Evolutionary conservation across 2,329 filamentous ascomycete species (phyloP).

Genomic region (Diplodia mutila): DNA sequence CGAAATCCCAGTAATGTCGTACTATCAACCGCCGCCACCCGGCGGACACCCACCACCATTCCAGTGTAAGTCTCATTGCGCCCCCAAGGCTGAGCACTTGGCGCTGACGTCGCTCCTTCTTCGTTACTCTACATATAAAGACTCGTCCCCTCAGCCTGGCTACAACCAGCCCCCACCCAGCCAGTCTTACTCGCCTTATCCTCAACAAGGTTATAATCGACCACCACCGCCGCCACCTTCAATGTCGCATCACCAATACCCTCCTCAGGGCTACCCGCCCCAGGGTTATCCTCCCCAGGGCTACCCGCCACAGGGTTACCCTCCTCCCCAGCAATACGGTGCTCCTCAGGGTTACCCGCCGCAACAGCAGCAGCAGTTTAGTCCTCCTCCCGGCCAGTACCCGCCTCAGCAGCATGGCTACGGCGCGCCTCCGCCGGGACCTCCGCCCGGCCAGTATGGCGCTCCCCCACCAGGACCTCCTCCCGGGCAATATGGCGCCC

Average conservation of each 20-base stretch:
- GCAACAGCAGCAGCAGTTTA: conserved; percentile 26
- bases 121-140: conserved; percentile 10
- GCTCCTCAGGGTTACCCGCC: conserved; percentile 31
- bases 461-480: conserved; percentile 35
- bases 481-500: conserved; percentile 34
- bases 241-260: conserved; percentile 36
- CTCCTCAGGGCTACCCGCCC: conserved; percentile 36
- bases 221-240: conserved; percentile 18
- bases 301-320: conserved; percentile 33
- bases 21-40: conserved; percentile 36
- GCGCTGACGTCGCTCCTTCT: conserved; percentile 27
- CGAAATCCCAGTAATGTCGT: conserved; percentile 30
- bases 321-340: conserved; percentile 34
- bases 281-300: conserved; percentile 36
- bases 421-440: conserved; percentile 35
- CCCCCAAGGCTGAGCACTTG: conserved; percentile 26
- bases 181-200: conserved; percentile 32
- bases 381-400: conserved; percentile 29
- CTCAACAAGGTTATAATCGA: conserved; percentile 32
- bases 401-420: conserved; percentile 44
- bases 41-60: conserved; percentile 36
- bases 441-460: conserved; percentile 40
- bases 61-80: conserved; percentile 35
- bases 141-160: conserved; percentile 23
- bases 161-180: conserved; percentile 25